phyloP scores from a whole-genome alignment of 176 grass and related monocot genomes.

The Bothriochloa decipiens region DNA sequence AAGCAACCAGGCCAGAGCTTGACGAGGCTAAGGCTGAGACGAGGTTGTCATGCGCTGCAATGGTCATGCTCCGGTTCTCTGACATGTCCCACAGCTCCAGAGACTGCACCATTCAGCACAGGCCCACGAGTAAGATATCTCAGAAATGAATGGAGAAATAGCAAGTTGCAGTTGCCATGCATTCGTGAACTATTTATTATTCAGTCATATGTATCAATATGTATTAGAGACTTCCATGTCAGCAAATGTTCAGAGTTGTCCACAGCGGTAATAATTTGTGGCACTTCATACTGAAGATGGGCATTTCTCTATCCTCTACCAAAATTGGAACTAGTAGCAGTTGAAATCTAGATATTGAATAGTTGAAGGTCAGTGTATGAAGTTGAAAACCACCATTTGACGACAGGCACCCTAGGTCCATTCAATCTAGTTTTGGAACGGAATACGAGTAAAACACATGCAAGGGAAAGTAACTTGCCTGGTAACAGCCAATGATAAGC shows the following conservation, averaged over 20 bases:
- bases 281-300: not conserved
- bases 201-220: not conserved
- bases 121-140: not conserved
- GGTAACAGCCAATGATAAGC: conserved; percentile 80
- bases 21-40: conserved; percentile 68
- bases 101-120: conserved; percentile 54
- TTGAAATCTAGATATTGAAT: not conserved
- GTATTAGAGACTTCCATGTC: not conserved
- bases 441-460: not conserved
- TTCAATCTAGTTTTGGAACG: conserved; percentile 3
- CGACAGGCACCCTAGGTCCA: not conserved
- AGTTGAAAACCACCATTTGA: not conserved
- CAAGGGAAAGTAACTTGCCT: conserved; percentile 46
- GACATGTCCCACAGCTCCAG: conserved; percentile 91
- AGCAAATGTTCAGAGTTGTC: not conserved
- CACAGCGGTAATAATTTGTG: not conserved
- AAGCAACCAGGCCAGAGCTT: conserved; percentile 72
- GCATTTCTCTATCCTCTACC: not conserved
- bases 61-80: conserved; percentile 73
- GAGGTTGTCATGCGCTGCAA: conserved; percentile 63
- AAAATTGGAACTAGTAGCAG: not conserved
- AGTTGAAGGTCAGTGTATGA: not conserved
- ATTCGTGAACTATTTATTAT: not conserved
- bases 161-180: not conserved
- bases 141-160: not conserved